Conservation (phyloP, 441 rosid genomes). For the Brassica hybrid region DNA sequence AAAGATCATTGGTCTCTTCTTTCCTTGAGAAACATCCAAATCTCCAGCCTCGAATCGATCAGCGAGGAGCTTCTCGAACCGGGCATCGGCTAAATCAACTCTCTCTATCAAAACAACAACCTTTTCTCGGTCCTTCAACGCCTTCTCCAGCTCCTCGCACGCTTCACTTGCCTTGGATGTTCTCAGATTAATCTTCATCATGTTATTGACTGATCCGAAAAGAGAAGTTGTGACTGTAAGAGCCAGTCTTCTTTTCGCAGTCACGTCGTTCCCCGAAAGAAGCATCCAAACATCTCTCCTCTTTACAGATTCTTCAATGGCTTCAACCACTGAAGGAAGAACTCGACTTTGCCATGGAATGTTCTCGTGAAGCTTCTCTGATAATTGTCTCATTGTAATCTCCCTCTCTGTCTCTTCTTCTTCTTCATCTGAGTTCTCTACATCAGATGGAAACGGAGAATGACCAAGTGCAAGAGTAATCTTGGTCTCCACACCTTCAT, state of each 20-base stretch:
- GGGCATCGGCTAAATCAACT: conserved; percentile 61
- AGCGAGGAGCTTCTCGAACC: conserved; percentile 57
- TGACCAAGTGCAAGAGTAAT: conserved; percentile 79
- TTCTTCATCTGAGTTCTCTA: conserved; percentile 12
- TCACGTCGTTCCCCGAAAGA: conserved; percentile 67
- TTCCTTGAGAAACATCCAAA: conserved; percentile 33
- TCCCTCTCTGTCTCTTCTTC: conserved; percentile 37
- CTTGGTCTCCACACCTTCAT: conserved; percentile 63
- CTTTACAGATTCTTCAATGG: conserved; percentile 47
- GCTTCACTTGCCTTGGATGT: conserved; percentile 34
- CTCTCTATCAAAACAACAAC: conserved; percentile 68
- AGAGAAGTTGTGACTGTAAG: conserved; percentile 62
- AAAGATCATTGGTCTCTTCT: conserved; percentile 49
- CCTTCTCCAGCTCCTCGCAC: conserved; percentile 44
- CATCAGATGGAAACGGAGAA: conserved; percentile 49
- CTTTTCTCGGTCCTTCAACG: conserved; percentile 42
- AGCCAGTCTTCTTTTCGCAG: conserved; percentile 83
- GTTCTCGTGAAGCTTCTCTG: conserved; percentile 58
- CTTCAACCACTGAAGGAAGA: conserved; percentile 59
- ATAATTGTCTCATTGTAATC: conserved; percentile 36
- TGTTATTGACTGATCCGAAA: conserved; percentile 56
- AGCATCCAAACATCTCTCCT: conserved; percentile 61
- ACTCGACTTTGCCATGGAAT: conserved; percentile 76
- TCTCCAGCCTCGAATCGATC: conserved; percentile 53
- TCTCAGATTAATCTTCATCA: conserved; percentile 52